Evolutionary conservation across 257 asterid species (phyloP).

Genomic region (Ajuga chamaepitys): DNA sequence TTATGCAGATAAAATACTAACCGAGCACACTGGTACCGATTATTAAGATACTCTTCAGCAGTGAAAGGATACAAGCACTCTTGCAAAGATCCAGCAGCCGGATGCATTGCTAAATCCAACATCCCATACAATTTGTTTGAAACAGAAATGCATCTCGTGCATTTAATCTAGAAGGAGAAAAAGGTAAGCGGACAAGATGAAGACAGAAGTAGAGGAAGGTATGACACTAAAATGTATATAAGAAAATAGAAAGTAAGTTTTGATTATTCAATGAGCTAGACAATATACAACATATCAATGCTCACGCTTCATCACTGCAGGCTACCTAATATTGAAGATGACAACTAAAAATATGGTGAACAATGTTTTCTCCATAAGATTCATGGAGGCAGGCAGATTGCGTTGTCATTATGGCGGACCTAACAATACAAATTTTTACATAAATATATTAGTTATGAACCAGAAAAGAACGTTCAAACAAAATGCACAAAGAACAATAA

Average conservation of each 20-base stretch:
- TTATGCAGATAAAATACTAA: constrained; percentile 22
- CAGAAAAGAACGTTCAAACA: background rate
- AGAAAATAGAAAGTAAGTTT: background rate
- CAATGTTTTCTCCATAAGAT: constrained; percentile 87
- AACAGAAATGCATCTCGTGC: constrained; percentile 66
- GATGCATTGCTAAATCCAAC: constrained; percentile 96
- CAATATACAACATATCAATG: no score
- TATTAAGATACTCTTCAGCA: constrained; percentile 68
- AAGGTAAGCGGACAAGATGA: constrained; percentile 5
- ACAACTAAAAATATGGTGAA: constrained; percentile 94
- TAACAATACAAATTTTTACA: constrained; percentile 17
- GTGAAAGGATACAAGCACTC: constrained; percentile 90
- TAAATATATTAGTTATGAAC: background rate
- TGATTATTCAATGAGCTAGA: no score
- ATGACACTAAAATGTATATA: constrained; percentile 1
- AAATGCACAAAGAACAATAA: background rate
- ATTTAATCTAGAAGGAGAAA: constrained; percentile 55
- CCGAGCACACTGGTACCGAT: constrained; percentile 91
- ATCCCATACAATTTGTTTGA: constrained; percentile 79
- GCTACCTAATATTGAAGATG: constrained; percentile 84
- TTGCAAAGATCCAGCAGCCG: constrained; percentile 80
- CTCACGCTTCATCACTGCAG: background rate
- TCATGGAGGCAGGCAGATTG: constrained; percentile 83
- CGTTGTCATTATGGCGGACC: constrained; percentile 93
- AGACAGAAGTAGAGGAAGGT: background rate